Evolutionary conservation across 495 filamentous ascomycete genomes (phyloP).

Genomic region (Podospora conica): DNA sequence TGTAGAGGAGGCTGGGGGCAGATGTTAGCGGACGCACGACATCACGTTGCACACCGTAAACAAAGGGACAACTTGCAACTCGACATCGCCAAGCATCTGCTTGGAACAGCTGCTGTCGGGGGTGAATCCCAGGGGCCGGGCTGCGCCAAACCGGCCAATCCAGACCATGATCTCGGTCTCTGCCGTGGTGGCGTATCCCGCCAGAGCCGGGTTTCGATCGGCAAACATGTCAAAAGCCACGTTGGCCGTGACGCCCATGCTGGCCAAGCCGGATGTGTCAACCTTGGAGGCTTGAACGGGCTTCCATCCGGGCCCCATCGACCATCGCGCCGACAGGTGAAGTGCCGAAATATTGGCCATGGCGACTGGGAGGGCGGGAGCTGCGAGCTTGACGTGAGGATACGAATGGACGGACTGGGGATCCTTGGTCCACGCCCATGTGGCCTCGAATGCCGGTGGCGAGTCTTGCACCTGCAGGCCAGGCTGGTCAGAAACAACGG

Average conservation of each 20-base stretch:
- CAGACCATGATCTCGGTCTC: slow-evolving; percentile 32
- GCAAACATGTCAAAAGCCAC: slow-evolving; percentile 30
- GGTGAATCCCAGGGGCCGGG: slow-evolving; percentile 22
- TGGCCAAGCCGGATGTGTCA: slow-evolving; percentile 15
- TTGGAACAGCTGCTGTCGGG: slow-evolving; percentile 4
- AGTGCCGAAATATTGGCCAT: slow-evolving; percentile 29
- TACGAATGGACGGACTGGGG: slow-evolving; percentile 25
- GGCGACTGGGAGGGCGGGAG: slow-evolving; percentile 17
- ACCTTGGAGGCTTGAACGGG: slow-evolving; percentile 13
- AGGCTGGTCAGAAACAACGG: slow-evolving; percentile 8
- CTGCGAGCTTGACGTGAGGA: slow-evolving; percentile 29
- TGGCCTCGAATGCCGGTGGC: slow-evolving; percentile 27
- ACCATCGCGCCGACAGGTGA: slow-evolving; percentile 22
- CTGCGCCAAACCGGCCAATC: slow-evolving; percentile 21
- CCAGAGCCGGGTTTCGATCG: slow-evolving; percentile 17
- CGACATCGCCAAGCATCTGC: slow-evolving; percentile 11
- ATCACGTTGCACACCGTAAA: neutral
- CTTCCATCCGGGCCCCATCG: slow-evolving; percentile 26
- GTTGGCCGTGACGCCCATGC: slow-evolving; percentile 19
- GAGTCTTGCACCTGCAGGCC: slow-evolving; percentile 22
- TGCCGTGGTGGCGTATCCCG: slow-evolving; percentile 19
- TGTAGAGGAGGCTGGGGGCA: slow-evolving; percentile 19
- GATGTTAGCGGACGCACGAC: slow-evolving; percentile 11
- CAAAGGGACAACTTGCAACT: slow-evolving; percentile 19
- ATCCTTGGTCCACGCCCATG: slow-evolving; percentile 23